A percentile compares a stretch with the other conserved stretches of the same genome.
These are phyloP conservation scores for Dactylellina haptotyla DNA, from an alignment of 2,329 filamentous ascomycete genomes.

Conservation along the genomic window DNA sequence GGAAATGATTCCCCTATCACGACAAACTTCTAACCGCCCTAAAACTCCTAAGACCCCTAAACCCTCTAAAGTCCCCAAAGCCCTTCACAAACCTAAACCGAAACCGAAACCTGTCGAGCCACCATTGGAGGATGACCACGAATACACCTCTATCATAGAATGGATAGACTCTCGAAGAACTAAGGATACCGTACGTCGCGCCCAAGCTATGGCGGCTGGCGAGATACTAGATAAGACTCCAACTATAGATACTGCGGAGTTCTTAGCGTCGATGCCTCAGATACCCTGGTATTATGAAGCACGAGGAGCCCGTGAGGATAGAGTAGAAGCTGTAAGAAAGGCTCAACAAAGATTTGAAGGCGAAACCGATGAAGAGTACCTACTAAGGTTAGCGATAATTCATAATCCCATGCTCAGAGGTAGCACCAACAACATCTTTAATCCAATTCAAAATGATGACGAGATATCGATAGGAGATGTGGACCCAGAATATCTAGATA, in stretches of 20 bases:
- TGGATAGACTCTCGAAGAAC: slow-evolving; percentile 3
- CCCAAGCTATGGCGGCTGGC: not conserved
- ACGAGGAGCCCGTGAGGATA: not conserved
- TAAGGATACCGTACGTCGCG: not conserved
- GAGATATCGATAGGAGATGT: no score
- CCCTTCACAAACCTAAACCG: no score
- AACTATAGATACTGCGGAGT: not conserved
- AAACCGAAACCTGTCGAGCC: not conserved
- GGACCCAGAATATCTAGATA: not conserved
- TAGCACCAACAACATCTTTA: no score
- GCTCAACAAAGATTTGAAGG: not conserved
- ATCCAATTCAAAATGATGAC: not conserved
- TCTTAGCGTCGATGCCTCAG: not conserved
- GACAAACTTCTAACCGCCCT: no score
- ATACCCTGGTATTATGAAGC: slow-evolving; percentile 6
- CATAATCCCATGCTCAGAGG: not conserved
- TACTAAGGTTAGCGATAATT: not conserved
- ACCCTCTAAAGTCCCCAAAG: no score
- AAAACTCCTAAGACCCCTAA: no score
- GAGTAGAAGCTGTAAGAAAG: not conserved
- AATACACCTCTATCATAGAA: not conserved
- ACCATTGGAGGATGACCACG: not conserved
- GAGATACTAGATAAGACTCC: not conserved
- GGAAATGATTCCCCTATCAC: no score
- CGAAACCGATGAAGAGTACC: not conserved